These are phyloP conservation scores for Scutellaria minor DNA, from an alignment of 257 asterid genomes.

Conservation along the genomic window DNA sequence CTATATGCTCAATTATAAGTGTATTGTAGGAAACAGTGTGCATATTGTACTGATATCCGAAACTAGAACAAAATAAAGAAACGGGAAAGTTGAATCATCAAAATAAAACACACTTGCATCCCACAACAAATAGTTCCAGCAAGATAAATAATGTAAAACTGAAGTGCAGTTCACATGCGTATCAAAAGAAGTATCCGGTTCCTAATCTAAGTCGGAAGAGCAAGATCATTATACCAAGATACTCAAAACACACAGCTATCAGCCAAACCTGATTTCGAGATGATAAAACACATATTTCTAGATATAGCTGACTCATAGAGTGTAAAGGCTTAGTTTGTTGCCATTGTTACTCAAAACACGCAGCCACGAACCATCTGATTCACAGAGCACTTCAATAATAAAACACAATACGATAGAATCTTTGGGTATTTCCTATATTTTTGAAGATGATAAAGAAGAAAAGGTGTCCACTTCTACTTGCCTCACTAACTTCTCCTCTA, in stretches of 20 bases:
- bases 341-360: neutral
- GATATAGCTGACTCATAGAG: too few species aligned
- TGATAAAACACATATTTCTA: too few species aligned
- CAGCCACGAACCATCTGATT: slow-evolving; percentile 10
- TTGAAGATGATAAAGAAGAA: slow-evolving; percentile 17
- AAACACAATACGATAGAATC: neutral
- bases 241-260: slow-evolving; percentile 19
- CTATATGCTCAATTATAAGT: neutral
- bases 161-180: slow-evolving; percentile 15
- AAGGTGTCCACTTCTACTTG: slow-evolving; percentile 41
- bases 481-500: slow-evolving; percentile 96
- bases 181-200: neutral
- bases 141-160: neutral
- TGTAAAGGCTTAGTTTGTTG: too few species aligned
- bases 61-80: slow-evolving; percentile 7
- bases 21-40: neutral
- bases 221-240: slow-evolving; percentile 1
- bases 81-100: neutral
- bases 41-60: slow-evolving; percentile 10
- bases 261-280: too few species aligned
- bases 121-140: slow-evolving; percentile 10
- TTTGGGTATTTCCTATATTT: neutral
- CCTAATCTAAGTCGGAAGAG: slow-evolving; percentile 1
- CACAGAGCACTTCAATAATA: slow-evolving; percentile 8
- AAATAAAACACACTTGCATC: slow-evolving; percentile 7